Conservation (phyloP, 495 filamentous ascomycete genomes). For the Aspergillus asperescens region DNA sequence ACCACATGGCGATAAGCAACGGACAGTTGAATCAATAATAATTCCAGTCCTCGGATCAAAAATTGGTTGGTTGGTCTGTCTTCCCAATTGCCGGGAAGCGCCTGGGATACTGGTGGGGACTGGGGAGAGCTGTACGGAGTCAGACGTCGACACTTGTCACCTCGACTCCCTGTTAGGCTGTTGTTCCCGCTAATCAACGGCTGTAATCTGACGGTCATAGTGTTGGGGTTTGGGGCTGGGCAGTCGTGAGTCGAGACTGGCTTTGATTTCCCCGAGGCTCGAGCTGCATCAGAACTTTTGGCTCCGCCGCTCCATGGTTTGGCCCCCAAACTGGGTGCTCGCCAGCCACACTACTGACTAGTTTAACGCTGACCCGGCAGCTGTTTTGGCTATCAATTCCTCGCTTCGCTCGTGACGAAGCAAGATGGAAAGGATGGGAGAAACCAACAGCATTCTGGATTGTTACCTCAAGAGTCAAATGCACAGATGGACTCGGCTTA, state of each 20-base stretch:
- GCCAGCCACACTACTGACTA: constrained; percentile 16
- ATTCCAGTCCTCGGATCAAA: constrained; percentile 7
- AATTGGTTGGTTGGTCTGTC: neutral
- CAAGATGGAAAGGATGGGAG: neutral
- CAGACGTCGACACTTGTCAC: neutral
- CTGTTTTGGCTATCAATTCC: constrained; percentile 10
- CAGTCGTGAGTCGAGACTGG: neutral
- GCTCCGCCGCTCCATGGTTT: neutral
- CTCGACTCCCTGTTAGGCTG: constrained; percentile 1
- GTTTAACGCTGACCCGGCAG: constrained; percentile 10
- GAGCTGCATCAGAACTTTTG: constrained; percentile 9
- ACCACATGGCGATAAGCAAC: constrained; percentile 26
- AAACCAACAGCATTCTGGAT: constrained; percentile 14
- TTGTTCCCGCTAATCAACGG: constrained; percentile 2
- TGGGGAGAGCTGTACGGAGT: neutral
- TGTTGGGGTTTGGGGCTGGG: neutral
- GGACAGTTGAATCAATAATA: constrained; percentile 5
- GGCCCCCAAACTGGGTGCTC: constrained; percentile 14
- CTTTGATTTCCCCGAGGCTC: constrained; percentile 4
- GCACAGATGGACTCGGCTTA: neutral
- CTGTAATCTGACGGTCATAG: constrained; percentile 1
- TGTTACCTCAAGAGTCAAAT: constrained; percentile 4
- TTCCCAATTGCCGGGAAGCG: neutral
- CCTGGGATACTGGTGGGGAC: neutral
- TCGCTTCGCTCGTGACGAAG: constrained; percentile 2